Base-by-base conservation (phyloP, 2,329 filamentous ascomycete genomes). In the Allantophomopsis lycopodina region DNA sequence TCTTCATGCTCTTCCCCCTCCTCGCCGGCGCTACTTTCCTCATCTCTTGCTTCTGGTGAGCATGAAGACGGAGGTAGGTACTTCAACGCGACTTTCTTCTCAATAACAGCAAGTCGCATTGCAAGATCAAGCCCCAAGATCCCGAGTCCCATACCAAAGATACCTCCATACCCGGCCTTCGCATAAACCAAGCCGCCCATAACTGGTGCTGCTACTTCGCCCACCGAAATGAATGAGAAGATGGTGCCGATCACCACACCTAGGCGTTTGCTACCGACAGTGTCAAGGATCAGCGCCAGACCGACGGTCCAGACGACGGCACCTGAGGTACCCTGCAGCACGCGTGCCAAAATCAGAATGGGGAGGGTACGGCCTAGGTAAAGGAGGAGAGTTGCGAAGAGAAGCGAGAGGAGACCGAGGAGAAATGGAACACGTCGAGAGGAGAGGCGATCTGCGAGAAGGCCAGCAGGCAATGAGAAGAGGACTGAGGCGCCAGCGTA, bases 281-380 rank as follows among this genome's bases (percentile, higher is more conserved):
- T 84, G 50, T 87, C 82, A 5, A 77, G 76, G 7, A 87, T 53
- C 28, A 87, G 58, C 0, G 82, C 81, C 28, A 83, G 62, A 0
- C 82, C 82, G 1, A 83, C 76, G 0, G 76, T 77, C 80, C 81
- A 87, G 8, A 86, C 80, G 1, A 85, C 69, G 2, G 78, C 77
- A 1, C 78, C 79, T 28, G 75, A 78, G 2, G 75, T 56, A 0
- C 82, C 82, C 52, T 87, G 82, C 11, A 86, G 60, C 2, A 83
- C 43, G 17, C 83, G 64, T 0, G 78, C 82, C 0, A 71, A 57
- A 14, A 83, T 60, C 32, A 85, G 62, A 0, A 84, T 54, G 1
- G 60, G 68, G 35, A 83, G 69, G 12, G 64, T 69, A 18, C 64
- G 68, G 2, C 79, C 80, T 5, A 84, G 59, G 46, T 76, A 81